Evolutionary conservation across 176 grass and related monocot species (phyloP), one percentile per base, ranked within the genome.

Genomic region (Musa acuminata): DNA sequence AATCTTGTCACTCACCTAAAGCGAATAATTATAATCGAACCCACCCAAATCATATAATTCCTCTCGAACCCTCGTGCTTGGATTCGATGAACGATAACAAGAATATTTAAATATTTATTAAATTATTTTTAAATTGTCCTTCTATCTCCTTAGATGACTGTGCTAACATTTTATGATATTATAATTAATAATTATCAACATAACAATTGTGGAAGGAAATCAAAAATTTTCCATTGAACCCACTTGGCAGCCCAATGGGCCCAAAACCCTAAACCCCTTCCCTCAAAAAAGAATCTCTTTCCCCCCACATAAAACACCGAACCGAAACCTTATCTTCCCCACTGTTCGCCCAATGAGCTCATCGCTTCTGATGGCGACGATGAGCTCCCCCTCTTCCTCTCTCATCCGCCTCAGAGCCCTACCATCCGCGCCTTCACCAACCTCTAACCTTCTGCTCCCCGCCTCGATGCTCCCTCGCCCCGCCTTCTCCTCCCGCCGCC

Each of bases 271-370:
- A 63, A 63, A 63, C 60, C 60, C n/a, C 10, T 24, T 22, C 17
- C 9, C 14, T 8, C 1, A 62, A 62, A 62, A 62, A 62, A 0
- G 9, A 62, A 62, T 22, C 17, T 62, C 16, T 22, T n/a, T 9
- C 60, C 60, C n/a, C 20, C 1, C 24, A 24, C 9, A 21, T 63
- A 63, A 63, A 63, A 9, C 17, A 7, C 17, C 8, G 8, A 35
- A 69, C 3, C 8, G 8, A 17, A 69, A 69, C 67, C 67, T 69
- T 69, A 69, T 69, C 67, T 43, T 43, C 66, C 66, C 13, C 58
- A 8, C 17, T 1, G 1, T n/a, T n/a, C n/a, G n/a, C n/a, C n/a
- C n/a, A n/a, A n/a, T 10, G 0, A 5, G 65, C 65, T 49, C 11
- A 9, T 1, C 17, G 7, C 27, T 13, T 52, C 69, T 82, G 48